Conservation (phyloP, 225 moss, liverwort and hornwort species). For the Pleurozium schreberi region DNA sequence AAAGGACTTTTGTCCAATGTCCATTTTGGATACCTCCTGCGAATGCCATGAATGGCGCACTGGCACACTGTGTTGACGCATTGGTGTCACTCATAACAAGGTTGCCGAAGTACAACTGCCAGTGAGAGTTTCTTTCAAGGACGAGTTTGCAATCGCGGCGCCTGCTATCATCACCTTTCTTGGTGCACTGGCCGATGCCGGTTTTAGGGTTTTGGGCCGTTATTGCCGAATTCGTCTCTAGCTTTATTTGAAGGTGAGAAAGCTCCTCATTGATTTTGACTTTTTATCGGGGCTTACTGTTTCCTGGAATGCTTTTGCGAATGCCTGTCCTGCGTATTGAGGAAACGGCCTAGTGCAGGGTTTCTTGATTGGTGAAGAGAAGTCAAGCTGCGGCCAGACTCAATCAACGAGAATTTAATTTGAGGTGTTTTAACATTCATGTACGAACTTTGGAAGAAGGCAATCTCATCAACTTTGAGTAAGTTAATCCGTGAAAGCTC, state of each 20-base stretch:
- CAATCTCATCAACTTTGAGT: background rate
- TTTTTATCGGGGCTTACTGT: background rate
- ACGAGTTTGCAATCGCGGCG: background rate
- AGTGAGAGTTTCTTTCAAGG: background rate
- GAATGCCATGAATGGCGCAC: background rate
- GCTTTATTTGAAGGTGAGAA: background rate
- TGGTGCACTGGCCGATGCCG: conserved; percentile 12
- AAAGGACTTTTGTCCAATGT: background rate
- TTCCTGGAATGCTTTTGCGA: background rate
- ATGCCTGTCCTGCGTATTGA: background rate
- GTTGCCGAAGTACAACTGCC: background rate
- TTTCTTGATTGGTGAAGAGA: background rate
- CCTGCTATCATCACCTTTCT: background rate
- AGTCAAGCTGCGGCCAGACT: background rate
- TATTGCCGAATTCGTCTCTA: conserved; percentile 34
- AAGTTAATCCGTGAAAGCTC: background rate
- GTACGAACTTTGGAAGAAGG: background rate
- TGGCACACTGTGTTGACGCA: background rate
- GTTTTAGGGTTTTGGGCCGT: background rate
- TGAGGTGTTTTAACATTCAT: background rate
- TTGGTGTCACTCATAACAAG: background rate
- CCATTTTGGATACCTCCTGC: background rate
- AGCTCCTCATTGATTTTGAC: background rate
- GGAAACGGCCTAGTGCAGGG: background rate
- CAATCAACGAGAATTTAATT: background rate